Evolutionary conservation across 2,329 filamentous ascomycete genomes (phyloP), one percentile per base, ranked within the genome.

Genomic region (Ophiostoma himal-ulmi): DNA sequence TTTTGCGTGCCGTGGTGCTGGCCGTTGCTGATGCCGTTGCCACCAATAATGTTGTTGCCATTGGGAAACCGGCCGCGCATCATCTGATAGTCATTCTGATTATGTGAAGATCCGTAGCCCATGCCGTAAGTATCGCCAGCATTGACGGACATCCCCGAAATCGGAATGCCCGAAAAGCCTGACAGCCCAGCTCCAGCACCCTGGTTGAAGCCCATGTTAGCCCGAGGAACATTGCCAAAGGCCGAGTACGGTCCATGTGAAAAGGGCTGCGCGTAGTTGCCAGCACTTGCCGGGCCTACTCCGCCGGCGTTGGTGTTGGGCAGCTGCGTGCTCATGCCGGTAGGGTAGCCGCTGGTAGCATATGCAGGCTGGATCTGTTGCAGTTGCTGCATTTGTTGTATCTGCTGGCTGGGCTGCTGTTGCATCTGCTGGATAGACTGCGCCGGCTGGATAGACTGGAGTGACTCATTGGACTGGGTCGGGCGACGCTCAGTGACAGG

Each of bases 41-140:
- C 52, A 57, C 13, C 13, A 8, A 10, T 2, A 57, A 26, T 57
- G 22, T 22, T 26, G 52, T 22, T 57, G 22, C 52, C 57, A 20
- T 80, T 80, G 2, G 83, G 80, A 74, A 83, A 85, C 1, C 84
- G 82, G 26, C 79, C 79, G 14, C 84, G 82, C 75, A 83, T 79
- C 34, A 80, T 78, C 71, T 83, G 79, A 72, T 85, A 85, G 54
- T 84, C 82, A 22, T 67, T 67, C 3, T 77, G 76, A 14, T 66
- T 66, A 2, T 77, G 76, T 17, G 77, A 73, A 13, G 80, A 78
- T 2, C 80, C 73, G 72, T 83, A 85, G 30, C 77, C 78, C 62
- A 77, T 73, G 11, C 77, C 72, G 70, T 82, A 85, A 6, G 78
- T 73, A 67, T 86, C 84, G 57, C 82, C 76, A 1, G 77, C 76